These are phyloP conservation scores for Solanum pinnatisectum DNA, from an alignment of 257 asterid species.

Conservation along the genomic window DNA sequence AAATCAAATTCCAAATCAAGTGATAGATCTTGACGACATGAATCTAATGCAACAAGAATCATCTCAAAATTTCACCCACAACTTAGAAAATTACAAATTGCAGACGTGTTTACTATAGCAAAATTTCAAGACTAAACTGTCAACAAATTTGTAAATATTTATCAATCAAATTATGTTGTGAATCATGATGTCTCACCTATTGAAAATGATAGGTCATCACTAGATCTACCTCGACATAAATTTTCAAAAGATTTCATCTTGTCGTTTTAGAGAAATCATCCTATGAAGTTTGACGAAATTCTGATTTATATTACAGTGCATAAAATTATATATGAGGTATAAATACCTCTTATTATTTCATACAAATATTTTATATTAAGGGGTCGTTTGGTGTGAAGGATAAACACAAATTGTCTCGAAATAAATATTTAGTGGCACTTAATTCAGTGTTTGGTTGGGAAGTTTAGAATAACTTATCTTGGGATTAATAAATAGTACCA, in stretches of 20 bases:
- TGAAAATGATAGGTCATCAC: background rate
- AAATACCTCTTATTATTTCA: background rate
- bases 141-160: background rate
- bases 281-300: background rate
- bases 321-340: background rate
- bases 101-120: background rate
- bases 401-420: too few relatives aligned
- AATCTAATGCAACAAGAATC: background rate
- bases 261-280: background rate
- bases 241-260: too few relatives aligned
- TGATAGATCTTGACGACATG: background rate
- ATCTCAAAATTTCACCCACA: background rate
- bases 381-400: too few relatives aligned
- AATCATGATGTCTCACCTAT: background rate
- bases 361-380: too few relatives aligned
- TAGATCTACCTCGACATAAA: background rate
- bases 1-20: background rate
- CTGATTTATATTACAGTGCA: too few relatives aligned
- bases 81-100: too few relatives aligned
- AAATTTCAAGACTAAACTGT: too few relatives aligned
- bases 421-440: too few relatives aligned
- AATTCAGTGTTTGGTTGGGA: too few relatives aligned
- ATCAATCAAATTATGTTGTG: background rate
- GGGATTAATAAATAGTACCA: too few relatives aligned
- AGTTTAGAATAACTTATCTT: too few relatives aligned